These are phyloP conservation scores for Ilyonectria mors-panacis DNA, from an alignment of 2,329 filamentous ascomycete genomes.

Conservation along the genomic window DNA sequence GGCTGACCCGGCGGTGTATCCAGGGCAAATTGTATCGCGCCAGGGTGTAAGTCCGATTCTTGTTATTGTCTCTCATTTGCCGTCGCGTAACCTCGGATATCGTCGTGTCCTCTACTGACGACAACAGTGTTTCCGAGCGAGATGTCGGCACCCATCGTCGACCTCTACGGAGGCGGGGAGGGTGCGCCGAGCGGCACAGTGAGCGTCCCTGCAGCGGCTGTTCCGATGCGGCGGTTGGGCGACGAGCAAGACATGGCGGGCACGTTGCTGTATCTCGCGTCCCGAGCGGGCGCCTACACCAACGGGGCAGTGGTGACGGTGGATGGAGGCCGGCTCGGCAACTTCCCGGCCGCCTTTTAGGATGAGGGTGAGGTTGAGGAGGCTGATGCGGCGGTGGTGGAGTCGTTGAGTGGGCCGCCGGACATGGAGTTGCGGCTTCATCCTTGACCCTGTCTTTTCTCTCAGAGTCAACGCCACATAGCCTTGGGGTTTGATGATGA, in stretches of 20 bases:
- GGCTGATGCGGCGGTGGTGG: constrained; percentile 11
- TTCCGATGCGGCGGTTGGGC: constrained; percentile 74
- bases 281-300: constrained; percentile 74
- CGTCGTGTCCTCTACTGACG: constrained; percentile 15
- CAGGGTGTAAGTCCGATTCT: constrained; percentile 60
- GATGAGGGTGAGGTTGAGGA: constrained; percentile 6
- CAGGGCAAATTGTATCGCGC: constrained; percentile 64
- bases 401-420: constrained; percentile 26
- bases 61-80: constrained; percentile 23
- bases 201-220: constrained; percentile 56
- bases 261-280: constrained; percentile 75
- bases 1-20: constrained; percentile 34
- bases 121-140: constrained; percentile 71
- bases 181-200: constrained; percentile 43
- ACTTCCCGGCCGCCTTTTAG: constrained; percentile 69
- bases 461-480: constrained; percentile 12
- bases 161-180: constrained; percentile 54
- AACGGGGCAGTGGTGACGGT: constrained; percentile 75
- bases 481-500: constrained; percentile 25
- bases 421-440: constrained; percentile 27
- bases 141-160: constrained; percentile 68
- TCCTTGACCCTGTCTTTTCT: background rate
- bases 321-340: constrained; percentile 74
- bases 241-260: constrained; percentile 74
- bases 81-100: constrained; percentile 39